Percentiles rank a stretch among this genome's conserved stretches.
These are phyloP conservation scores for Acer yangbiense DNA, from an alignment of 345 rosid genomes.

Conservation along the genomic window DNA sequence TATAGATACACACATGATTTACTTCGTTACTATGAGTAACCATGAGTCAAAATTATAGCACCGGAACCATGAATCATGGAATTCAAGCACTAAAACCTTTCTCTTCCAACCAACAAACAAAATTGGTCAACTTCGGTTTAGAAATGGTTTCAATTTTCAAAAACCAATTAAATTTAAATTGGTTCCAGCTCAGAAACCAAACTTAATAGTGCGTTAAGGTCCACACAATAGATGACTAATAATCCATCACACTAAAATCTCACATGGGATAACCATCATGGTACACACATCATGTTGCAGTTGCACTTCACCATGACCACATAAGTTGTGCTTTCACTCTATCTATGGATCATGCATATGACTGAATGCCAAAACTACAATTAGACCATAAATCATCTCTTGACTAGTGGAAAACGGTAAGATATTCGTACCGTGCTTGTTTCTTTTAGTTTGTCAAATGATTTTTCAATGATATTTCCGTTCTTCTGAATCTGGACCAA, in stretches of 20 bases:
- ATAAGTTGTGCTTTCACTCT: neutral
- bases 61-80: neutral
- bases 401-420: slow-evolving; percentile 8
- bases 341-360: neutral
- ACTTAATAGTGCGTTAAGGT: neutral
- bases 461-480: slow-evolving; percentile 69
- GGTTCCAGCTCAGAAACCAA: neutral
- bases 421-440: slow-evolving; percentile 69
- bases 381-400: neutral
- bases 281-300: neutral
- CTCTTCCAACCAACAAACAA: neutral
- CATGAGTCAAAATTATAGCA: neutral
- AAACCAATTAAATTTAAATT: slow-evolving; percentile 7
- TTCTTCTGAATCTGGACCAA: slow-evolving; percentile 59
- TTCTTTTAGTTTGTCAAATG: slow-evolving; percentile 78
- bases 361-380: neutral
- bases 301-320: neutral
- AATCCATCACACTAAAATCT: neutral
- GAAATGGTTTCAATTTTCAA: neutral
- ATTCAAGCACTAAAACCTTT: neutral
- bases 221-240: neutral
- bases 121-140: neutral
- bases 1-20: neutral
- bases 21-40: neutral
- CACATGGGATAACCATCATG: neutral